Percentiles rank a stretch among this genome's conserved stretches.
Conservation (phyloP, 345 rosid genomes). For the Dimocarpus longan region DNA sequence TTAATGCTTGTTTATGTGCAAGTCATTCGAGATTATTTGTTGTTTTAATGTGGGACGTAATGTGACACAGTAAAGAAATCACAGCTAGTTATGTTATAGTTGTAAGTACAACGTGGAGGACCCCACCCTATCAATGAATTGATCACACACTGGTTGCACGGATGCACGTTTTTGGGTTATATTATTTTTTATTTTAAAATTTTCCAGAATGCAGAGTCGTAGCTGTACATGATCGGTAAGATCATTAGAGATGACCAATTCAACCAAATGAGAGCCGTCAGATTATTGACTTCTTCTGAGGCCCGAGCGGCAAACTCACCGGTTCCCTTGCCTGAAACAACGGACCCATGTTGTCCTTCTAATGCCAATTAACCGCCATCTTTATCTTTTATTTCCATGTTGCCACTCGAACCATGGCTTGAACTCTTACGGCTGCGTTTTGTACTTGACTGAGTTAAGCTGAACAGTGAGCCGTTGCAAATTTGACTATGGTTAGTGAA, state of each 20-base stretch:
- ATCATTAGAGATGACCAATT: background rate
- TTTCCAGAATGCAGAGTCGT: background rate
- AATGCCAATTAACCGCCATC: background rate
- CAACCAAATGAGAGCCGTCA: slow-evolving; percentile 11
- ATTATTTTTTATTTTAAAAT: no score
- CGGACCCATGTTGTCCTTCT: slow-evolving; percentile 4
- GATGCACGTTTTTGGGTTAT: slow-evolving; percentile 2
- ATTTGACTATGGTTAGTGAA: no score
- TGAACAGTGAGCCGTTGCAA: no score
- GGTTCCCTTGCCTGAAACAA: slow-evolving; percentile 14
- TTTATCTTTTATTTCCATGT: background rate
- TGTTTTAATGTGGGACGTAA: background rate
- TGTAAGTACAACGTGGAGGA: background rate
- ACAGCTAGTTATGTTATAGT: background rate
- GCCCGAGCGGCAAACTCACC: background rate
- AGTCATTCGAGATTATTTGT: background rate
- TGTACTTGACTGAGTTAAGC: no score
- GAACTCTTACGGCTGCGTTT: no score
- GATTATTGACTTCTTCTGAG: background rate
- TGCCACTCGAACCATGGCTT: background rate
- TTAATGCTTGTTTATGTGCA: background rate
- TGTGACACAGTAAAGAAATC: background rate
- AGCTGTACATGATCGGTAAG: background rate
- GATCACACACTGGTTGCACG: slow-evolving; percentile 3
- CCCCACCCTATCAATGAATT: background rate